phyloP scores from a whole-genome alignment of 495 filamentous ascomycete genomes.

The Aspergillus kassunensis region DNA sequence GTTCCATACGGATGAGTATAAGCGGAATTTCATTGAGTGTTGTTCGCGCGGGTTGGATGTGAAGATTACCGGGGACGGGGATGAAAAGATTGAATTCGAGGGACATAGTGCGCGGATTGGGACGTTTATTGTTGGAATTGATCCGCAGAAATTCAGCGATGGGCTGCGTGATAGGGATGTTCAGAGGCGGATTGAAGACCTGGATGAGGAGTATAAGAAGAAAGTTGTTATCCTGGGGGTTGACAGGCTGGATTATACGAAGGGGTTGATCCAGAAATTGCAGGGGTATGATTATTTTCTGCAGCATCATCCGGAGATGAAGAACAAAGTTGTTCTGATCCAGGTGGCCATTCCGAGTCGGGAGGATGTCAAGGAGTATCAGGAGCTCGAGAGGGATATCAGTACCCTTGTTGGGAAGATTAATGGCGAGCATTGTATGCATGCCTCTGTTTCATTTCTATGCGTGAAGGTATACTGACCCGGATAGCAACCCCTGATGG shows the following conservation, averaged over 20 bases:
- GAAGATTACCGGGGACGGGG: slow-evolving; percentile 35
- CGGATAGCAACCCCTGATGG: slow-evolving; percentile 71
- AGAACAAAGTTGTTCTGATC: slow-evolving; percentile 85
- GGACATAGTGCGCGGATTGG: slow-evolving; percentile 70
- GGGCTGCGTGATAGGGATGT: slow-evolving; percentile 69
- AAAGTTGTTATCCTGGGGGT: slow-evolving; percentile 90
- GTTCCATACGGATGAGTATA: slow-evolving; percentile 95
- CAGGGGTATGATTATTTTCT: slow-evolving; percentile 89
- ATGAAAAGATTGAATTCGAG: slow-evolving; percentile 75
- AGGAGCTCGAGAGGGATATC: slow-evolving; percentile 84
- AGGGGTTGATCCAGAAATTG: slow-evolving; percentile 91
- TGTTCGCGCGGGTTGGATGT: slow-evolving; percentile 78
- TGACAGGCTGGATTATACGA: slow-evolving; percentile 92
- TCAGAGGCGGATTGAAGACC: slow-evolving; percentile 67
- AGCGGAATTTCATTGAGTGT: slow-evolving; percentile 73
- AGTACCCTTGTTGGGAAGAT: slow-evolving; percentile 89
- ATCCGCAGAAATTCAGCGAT: slow-evolving; percentile 84
- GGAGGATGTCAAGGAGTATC: slow-evolving; percentile 93
- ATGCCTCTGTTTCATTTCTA: neutral
- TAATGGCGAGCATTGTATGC: slow-evolving; percentile 60
- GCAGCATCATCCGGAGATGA: slow-evolving; percentile 86
- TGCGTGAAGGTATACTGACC: neutral
- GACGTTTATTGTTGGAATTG: slow-evolving; percentile 90
- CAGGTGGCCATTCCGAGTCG: slow-evolving; percentile 91
- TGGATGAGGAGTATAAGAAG: slow-evolving; percentile 79